phyloP scores from a whole-genome alignment of 805 yeast genomes.

The Cyberlindnera euphorbiiphila region DNA sequence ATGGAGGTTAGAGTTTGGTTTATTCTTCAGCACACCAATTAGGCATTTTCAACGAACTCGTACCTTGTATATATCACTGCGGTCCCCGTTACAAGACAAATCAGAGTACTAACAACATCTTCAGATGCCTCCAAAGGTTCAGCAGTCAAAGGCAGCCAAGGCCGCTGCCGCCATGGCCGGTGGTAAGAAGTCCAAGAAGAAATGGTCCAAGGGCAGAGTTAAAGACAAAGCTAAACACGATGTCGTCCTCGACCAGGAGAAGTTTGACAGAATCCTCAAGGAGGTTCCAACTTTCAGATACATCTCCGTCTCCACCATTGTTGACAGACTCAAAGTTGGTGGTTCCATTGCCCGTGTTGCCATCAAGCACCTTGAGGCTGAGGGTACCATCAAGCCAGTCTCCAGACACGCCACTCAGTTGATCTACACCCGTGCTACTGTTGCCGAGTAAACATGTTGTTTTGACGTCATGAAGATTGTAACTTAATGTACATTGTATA shows the following conservation, averaged over 20 bases:
- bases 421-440: conserved; percentile 85
- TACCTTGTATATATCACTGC: too few relatives aligned
- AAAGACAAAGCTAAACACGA: conserved; percentile 99
- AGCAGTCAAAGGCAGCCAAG: conserved; percentile 99
- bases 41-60: too few relatives aligned
- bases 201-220: conserved; percentile 99
- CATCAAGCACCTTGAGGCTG: conserved; percentile 88
- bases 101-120: conserved; percentile 23
- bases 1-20: too few relatives aligned
- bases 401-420: conserved; percentile 94
- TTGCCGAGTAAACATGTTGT: conserved; percentile 44
- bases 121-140: conserved; percentile 98
- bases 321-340: conserved; percentile 98
- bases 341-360: conserved; percentile 99
- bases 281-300: conserved; percentile 99
- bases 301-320: conserved; percentile 96
- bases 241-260: conserved; percentile 95
- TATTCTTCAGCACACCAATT: too few relatives aligned
- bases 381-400: conserved; percentile 93
- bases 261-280: conserved; percentile 98
- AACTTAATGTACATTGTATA: conserved; percentile 28
- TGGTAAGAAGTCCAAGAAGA: conserved; percentile 99
- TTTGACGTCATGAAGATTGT: conserved; percentile 10
- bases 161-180: conserved; percentile 99
- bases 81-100: too few relatives aligned